phyloP scores from a whole-genome alignment of 331 rosid species.

The Quercus lobata region DNA sequence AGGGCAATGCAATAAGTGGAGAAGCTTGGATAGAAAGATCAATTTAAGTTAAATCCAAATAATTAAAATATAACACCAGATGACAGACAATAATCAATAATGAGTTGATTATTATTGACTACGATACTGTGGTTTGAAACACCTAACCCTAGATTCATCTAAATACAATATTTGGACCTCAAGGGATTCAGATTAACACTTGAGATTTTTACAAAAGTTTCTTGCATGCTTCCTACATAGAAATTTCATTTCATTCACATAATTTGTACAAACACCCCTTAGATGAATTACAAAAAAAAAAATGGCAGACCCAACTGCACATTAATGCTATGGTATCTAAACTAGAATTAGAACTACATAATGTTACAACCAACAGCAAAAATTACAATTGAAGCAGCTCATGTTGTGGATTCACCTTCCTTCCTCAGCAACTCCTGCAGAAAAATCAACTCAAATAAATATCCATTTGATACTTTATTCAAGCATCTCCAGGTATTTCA shows the following conservation, averaged over 20 bases:
- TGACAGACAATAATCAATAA: too few relatives aligned
- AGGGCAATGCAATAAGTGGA: too few relatives aligned
- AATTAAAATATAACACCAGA: too few relatives aligned
- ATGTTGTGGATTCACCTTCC: slow-evolving; percentile 40
- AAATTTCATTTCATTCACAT: not conserved
- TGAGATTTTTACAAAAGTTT: not conserved
- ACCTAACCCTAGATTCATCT: too few relatives aligned
- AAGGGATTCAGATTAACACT: not conserved
- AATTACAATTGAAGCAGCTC: slow-evolving; percentile 2
- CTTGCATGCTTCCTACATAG: not conserved
- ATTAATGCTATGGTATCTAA: not conserved
- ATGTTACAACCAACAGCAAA: not conserved
- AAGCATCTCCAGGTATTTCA: not conserved
- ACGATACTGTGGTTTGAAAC: too few relatives aligned
- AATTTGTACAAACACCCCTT: not conserved
- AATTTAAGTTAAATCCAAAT: not conserved
- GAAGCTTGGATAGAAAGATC: too few relatives aligned
- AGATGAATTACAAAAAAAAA: not conserved
- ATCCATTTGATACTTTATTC: slow-evolving; percentile 11
- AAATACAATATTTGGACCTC: not conserved
- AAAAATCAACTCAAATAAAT: slow-evolving; percentile 5
- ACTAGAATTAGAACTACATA: not conserved
- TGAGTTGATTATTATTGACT: too few relatives aligned
- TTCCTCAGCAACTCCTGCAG: slow-evolving; percentile 55
- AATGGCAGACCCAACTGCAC: not conserved